Conservation (phyloP, 495 filamentous ascomycete species). For the Penicillium antarcticum region DNA sequence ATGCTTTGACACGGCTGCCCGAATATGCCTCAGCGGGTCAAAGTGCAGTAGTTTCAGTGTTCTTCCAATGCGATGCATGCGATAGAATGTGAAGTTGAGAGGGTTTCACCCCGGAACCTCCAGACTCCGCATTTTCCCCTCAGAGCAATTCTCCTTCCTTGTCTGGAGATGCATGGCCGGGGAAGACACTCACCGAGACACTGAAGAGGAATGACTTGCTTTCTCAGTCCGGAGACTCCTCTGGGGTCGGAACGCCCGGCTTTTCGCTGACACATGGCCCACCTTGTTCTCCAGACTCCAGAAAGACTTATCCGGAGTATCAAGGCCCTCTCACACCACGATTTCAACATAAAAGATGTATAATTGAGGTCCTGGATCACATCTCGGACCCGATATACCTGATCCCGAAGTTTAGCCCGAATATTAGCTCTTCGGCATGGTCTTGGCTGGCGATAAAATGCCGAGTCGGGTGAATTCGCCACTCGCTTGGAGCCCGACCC, state of each 20-base stretch:
- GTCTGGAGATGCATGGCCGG: background rate
- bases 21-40: background rate
- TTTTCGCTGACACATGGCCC: slow-evolving; percentile 3
- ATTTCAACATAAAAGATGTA: too few relatives aligned
- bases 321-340: background rate
- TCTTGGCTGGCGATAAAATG: background rate
- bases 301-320: background rate
- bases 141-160: background rate
- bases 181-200: slow-evolving; percentile 19
- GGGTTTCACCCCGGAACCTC: slow-evolving; percentile 1
- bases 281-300: slow-evolving; percentile 7
- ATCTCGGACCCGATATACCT: slow-evolving; percentile 3
- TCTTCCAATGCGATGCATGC: background rate
- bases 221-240: slow-evolving; percentile 5
- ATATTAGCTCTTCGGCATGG: slow-evolving; percentile 7
- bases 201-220: slow-evolving; percentile 13
- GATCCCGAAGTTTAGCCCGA: slow-evolving; percentile 21
- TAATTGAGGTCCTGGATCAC: too few relatives aligned
- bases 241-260: slow-evolving; percentile 21
- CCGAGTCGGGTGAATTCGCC: slow-evolving; percentile 11
- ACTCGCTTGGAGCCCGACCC: slow-evolving; percentile 7
- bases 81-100: background rate
- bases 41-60: background rate
- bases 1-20: too few relatives aligned
- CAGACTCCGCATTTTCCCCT: slow-evolving; percentile 24